Evolutionary conservation across 208 protist genomes (phyloP).

Genomic region (Leishmania arabica): DNA sequence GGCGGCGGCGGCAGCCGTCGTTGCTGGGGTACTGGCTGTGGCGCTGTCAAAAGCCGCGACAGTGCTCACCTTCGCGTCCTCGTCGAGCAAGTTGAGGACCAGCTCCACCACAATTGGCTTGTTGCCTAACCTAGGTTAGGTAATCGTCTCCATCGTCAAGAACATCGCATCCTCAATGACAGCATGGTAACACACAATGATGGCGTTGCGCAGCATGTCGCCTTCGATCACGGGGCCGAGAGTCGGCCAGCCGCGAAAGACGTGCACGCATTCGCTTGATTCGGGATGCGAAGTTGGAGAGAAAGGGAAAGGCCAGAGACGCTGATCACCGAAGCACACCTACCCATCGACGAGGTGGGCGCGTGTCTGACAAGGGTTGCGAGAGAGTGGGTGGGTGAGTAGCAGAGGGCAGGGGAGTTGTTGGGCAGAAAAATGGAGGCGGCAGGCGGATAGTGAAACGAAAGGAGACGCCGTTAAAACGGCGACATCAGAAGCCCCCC

Average conservation of each 20-base stretch:
- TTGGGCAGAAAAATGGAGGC: background rate
- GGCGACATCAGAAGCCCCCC: background rate
- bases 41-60: background rate
- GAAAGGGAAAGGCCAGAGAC: background rate
- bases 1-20: background rate
- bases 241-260: conserved; percentile 12
- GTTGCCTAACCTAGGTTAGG: conserved; percentile 14
- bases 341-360: background rate
- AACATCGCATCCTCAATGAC: conserved; percentile 10
- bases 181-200: conserved; percentile 28
- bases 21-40: background rate
- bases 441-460: background rate
- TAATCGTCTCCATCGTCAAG: conserved; percentile 28
- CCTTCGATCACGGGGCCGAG: background rate
- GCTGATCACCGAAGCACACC: background rate
- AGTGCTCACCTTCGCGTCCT: conserved; percentile 15
- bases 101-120: conserved; percentile 26
- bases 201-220: conserved; percentile 11
- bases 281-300: background rate
- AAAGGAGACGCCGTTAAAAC: background rate
- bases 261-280: background rate
- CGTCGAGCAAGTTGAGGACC: conserved; percentile 30
- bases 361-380: conserved; percentile 10
- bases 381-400: background rate
- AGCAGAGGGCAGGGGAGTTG: background rate